Evolutionary conservation across 2,329 filamentous ascomycete genomes (phyloP).

Genomic region (Phoma herbarum): DNA sequence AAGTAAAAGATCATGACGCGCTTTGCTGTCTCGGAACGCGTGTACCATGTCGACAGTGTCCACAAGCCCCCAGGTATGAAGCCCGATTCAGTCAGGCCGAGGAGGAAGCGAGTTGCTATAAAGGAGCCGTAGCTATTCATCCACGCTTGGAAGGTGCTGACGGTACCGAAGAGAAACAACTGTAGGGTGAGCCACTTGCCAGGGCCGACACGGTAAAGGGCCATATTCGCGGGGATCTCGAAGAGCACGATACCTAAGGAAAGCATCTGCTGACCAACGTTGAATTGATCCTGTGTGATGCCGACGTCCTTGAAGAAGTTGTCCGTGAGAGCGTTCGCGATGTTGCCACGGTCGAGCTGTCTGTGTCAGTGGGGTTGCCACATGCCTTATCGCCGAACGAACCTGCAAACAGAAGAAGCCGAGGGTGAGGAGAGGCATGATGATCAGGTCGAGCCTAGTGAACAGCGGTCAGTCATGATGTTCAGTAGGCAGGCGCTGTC

Average conservation of each 20-base stretch:
- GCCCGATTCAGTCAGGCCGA: neutral
- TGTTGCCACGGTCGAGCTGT: slow-evolving; percentile 55
- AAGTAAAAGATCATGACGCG: neutral
- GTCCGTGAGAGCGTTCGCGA: slow-evolving; percentile 44
- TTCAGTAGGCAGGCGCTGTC: neutral
- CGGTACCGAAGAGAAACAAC: neutral
- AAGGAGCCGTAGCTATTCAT: neutral
- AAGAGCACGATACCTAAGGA: slow-evolving; percentile 78
- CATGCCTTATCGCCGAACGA: neutral
- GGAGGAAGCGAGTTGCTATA: neutral
- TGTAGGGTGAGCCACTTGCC: neutral
- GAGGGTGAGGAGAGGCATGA: neutral
- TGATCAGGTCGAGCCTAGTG: neutral
- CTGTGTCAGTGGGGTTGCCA: neutral
- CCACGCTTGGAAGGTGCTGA: neutral
- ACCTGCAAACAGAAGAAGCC: neutral
- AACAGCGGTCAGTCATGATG: neutral
- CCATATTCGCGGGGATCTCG: slow-evolving; percentile 46
- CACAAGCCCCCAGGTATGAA: neutral
- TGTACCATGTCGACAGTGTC: neutral
- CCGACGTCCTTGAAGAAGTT: slow-evolving; percentile 37
- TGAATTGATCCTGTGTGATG: slow-evolving; percentile 39
- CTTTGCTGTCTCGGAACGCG: neutral
- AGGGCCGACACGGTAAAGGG: neutral
- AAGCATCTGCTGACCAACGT: slow-evolving; percentile 62